Evolutionary conservation across 1,139 yeast genomes (phyloP).

Genomic region (Pichia sp.): DNA sequence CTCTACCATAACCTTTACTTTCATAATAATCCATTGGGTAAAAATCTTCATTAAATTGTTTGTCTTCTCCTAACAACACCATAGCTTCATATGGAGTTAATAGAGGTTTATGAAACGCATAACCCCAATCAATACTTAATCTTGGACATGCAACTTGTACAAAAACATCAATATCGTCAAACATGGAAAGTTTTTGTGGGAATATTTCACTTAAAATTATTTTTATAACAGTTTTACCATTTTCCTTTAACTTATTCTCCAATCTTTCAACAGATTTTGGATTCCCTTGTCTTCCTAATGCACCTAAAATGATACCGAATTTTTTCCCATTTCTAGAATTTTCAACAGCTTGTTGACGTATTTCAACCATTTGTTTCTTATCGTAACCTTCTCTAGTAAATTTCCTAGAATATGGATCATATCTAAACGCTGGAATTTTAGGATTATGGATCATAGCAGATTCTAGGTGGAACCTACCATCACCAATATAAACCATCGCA

Average conservation of each 20-base stretch:
- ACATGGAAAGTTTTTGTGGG: constrained; percentile 90
- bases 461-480: constrained; percentile 93
- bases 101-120: constrained; percentile 87
- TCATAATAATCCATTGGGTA: constrained; percentile 97
- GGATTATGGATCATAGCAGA: constrained; percentile 98
- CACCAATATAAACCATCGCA: constrained; percentile 90
- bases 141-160: constrained; percentile 98
- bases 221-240: constrained; percentile 66
- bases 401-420: constrained; percentile 90
- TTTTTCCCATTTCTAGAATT: constrained; percentile 53
- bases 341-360: constrained; percentile 66
- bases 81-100: constrained; percentile 95
- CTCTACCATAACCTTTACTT: constrained; percentile 89
- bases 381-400: constrained; percentile 87
- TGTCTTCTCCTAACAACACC: constrained; percentile 74
- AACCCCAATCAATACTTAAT: constrained; percentile 97
- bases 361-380: constrained; percentile 68
- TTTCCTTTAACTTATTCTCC: constrained; percentile 41
- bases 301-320: constrained; percentile 87
- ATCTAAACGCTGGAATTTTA: constrained; percentile 79
- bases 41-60: constrained; percentile 52
- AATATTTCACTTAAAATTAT: constrained; percentile 87
- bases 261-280: constrained; percentile 62
- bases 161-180: constrained; percentile 90
- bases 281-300: constrained; percentile 94